Conservation (phyloP, 805 yeast genomes). For the Lipomyces yamadae region DNA sequence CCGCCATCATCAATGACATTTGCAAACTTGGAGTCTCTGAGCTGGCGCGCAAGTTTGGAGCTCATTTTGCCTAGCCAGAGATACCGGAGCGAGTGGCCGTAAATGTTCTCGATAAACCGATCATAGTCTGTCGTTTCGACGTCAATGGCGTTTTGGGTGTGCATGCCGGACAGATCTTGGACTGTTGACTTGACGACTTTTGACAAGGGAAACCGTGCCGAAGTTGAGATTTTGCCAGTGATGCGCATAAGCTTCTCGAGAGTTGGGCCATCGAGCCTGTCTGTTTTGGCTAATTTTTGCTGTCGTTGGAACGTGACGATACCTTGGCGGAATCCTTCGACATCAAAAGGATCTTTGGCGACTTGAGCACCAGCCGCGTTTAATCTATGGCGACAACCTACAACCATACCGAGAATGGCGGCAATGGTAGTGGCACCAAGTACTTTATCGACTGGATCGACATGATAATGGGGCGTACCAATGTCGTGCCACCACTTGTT, state of each 20-base stretch:
- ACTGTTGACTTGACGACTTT: conserved; percentile 75
- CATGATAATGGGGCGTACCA: conserved; percentile 52
- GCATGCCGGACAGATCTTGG: conserved; percentile 60
- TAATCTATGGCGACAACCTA: conserved; percentile 68
- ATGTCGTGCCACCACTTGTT: conserved; percentile 79
- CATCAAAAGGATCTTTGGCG: conserved; percentile 85
- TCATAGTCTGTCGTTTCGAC: conserved; percentile 48
- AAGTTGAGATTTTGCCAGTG: conserved; percentile 50
- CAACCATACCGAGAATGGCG: conserved; percentile 76
- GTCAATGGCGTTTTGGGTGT: conserved; percentile 43
- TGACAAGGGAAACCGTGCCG: conserved; percentile 58
- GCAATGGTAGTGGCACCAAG: conserved; percentile 73
- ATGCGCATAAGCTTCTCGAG: conserved; percentile 54
- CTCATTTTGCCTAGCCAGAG: conserved; percentile 59
- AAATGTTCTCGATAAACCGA: conserved; percentile 41
- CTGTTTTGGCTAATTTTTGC: conserved; percentile 55
- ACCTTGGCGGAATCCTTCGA: conserved; percentile 66
- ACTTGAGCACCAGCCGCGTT: conserved; percentile 59
- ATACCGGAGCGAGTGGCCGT: conserved; percentile 46
- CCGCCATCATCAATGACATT: conserved; percentile 7
- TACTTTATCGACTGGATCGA: conserved; percentile 55
- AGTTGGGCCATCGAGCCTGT: conserved; percentile 60
- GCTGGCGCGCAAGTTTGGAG: conserved; percentile 40
- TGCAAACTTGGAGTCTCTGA: conserved; percentile 12
- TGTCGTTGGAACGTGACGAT: conserved; percentile 81